Base-by-base conservation (phyloP, 192 early-diverging fungal species). In the Irineochytrium annulatum region DNA sequence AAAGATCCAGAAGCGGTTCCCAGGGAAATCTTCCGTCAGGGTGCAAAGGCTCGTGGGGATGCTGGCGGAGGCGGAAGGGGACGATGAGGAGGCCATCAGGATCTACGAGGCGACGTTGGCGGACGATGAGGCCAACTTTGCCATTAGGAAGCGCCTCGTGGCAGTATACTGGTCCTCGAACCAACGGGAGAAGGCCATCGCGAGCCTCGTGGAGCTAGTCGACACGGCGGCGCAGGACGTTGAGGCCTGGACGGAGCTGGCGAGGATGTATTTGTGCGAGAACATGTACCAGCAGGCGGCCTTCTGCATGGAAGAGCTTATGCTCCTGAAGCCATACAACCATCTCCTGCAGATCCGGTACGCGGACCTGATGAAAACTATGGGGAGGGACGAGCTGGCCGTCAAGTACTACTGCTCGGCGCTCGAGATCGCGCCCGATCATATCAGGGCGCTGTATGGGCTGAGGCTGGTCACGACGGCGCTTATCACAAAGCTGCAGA, bases 261-360 rank as follows among this genome's bases (percentile, higher is more conserved):
- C 84, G 0, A 67, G 77, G 28, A 67, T 91, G 31, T 97, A 98
- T 65, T 66, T 94, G 20, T 65, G 55, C 3, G 73, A 84, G 31
- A 66, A 85, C 53, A 69, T 87, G 80, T 84, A 89, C 65, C 68
- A 82, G 59, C 91, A 94, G 73, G 94, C 95, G 3, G 86, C 85
- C 14, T 97, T 89, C 65, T 94, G 91, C 62, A 66, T 88, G 43
- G 95, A 98, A 68, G 95, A 98, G 70, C 67, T 91, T n/a, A 77
- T 98, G 46, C 54, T 98, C 57, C 79, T 91, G 41, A 84, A 89
- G 57, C 90, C 92, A n/a, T 73, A 78, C 52, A 90, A 92, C 74
- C 89, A 93, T 62, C 82, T 93, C 51, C 87, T 80, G 65, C 85
- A 93, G 53, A 77, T 92, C 31, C 89, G 91, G 46, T 93, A 92